These are phyloP conservation scores for Syzygium jambos DNA, from an alignment of 345 rosid species.

Conservation along the genomic window DNA sequence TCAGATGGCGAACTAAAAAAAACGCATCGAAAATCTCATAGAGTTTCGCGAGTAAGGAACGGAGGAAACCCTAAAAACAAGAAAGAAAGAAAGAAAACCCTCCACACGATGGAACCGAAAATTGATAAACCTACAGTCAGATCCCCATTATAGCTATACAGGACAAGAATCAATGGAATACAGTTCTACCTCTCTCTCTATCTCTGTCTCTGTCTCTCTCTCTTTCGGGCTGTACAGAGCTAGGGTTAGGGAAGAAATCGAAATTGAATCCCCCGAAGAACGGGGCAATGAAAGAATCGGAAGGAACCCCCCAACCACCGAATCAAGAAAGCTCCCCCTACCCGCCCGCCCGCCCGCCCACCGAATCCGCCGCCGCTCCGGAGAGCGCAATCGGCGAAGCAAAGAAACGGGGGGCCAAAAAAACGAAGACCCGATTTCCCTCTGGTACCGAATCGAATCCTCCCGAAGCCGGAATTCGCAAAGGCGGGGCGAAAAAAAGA, in stretches of 20 bases:
- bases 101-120: background rate
- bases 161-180: slow-evolving; percentile 1
- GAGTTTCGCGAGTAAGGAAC: slow-evolving; percentile 13
- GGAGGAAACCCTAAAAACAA: background rate
- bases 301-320: background rate
- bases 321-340: background rate
- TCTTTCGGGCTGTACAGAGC: background rate
- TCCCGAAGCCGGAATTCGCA: background rate
- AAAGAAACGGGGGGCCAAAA: background rate
- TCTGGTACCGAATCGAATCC: background rate
- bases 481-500: background rate
- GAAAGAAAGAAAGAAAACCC: background rate
- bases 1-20: slow-evolving; percentile 33
- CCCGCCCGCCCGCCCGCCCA: background rate
- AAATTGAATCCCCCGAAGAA: background rate
- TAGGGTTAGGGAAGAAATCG: background rate
- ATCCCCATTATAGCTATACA: background rate
- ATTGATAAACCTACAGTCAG: slow-evolving; percentile 3
- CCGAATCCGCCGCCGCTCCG: background rate
- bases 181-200: background rate
- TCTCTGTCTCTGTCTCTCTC: background rate
- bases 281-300: background rate
- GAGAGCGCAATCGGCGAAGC: background rate
- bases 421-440: background rate
- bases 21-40: slow-evolving; percentile 34